Evolutionary conservation across 192 early-diverging fungal genomes (phyloP).

Genomic region (Coemansia erecta): DNA sequence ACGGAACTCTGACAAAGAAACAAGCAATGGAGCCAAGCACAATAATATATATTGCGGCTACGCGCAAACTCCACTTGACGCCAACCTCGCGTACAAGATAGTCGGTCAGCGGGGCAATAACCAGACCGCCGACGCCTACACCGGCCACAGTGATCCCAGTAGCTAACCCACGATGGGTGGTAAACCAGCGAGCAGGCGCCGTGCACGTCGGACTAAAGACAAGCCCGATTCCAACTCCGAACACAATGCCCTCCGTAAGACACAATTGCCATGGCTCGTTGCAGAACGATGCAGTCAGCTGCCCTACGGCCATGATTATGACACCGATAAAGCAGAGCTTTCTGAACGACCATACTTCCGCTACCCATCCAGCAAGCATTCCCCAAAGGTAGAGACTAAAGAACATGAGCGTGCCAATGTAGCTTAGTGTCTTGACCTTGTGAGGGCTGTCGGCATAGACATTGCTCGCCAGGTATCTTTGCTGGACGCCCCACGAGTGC

Average conservation of each 20-base stretch:
- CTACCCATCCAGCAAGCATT: slow-evolving; percentile 42
- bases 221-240: slow-evolving; percentile 58
- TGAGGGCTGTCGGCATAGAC: slow-evolving; percentile 16
- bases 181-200: slow-evolving; percentile 66
- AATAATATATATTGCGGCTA: slow-evolving; percentile 49
- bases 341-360: slow-evolving; percentile 48
- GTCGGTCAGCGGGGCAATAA: slow-evolving; percentile 57
- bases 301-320: slow-evolving; percentile 52
- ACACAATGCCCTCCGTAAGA: slow-evolving; percentile 63
- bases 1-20: slow-evolving; percentile 32
- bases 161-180: slow-evolving; percentile 56
- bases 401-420: slow-evolving; percentile 48
- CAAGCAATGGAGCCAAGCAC: slow-evolving; percentile 41
- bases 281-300: slow-evolving; percentile 60
- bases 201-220: slow-evolving; percentile 60
- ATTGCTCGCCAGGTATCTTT: slow-evolving; percentile 37
- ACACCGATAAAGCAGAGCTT: slow-evolving; percentile 31
- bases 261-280: slow-evolving; percentile 67
- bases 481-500: slow-evolving; percentile 48
- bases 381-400: slow-evolving; percentile 43
- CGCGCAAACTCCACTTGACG: slow-evolving; percentile 53
- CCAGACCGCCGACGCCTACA: slow-evolving; percentile 63
- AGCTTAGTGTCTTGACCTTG: slow-evolving; percentile 31
- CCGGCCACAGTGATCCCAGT: slow-evolving; percentile 67
- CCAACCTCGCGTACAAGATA: slow-evolving; percentile 36